Evolutionary conservation across 176 grass and related monocot species (phyloP).

Genomic region (Oryza punctata): DNA sequence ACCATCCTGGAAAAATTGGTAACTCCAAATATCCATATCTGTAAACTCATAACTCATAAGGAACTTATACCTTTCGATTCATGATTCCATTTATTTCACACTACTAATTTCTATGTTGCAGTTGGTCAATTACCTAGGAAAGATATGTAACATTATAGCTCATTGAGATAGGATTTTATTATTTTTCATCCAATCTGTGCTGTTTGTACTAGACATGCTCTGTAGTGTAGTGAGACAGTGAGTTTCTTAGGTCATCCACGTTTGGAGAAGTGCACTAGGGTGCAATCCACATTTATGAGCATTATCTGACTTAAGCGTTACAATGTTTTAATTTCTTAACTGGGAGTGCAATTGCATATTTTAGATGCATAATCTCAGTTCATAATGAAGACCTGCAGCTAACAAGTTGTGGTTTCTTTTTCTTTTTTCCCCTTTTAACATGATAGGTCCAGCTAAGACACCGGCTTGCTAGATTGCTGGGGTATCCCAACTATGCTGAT

Average conservation of each 20-base stretch:
- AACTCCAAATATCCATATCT: conserved; percentile 37
- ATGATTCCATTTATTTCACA: conserved; percentile 30
- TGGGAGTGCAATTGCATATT: conserved; percentile 8
- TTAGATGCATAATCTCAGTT: conserved; percentile 24
- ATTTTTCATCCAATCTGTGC: conserved; percentile 9
- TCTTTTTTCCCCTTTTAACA: conserved; percentile 32
- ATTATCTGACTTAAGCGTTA: not conserved
- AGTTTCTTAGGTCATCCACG: conserved; percentile 12
- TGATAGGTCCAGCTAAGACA: conserved; percentile 73
- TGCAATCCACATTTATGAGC: not conserved
- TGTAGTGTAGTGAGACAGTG: not conserved
- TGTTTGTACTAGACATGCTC: conserved; percentile 15
- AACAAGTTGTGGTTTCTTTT: conserved; percentile 32
- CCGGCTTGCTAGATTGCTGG: conserved; percentile 71
- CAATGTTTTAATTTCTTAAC: not conserved
- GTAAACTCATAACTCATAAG: conserved; percentile 12
- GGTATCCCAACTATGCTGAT: conserved; percentile 87
- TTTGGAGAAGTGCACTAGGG: not conserved
- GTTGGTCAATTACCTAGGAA: not conserved
- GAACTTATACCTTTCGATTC: conserved; percentile 19
- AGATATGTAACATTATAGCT: not conserved
- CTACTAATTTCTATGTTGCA: not conserved
- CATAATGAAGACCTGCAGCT: conserved; percentile 21
- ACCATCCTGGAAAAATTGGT: conserved; percentile 89
- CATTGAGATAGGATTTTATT: not conserved